Conservation (phyloP, 441 rosid genomes). For the Mallotus repandus region DNA sequence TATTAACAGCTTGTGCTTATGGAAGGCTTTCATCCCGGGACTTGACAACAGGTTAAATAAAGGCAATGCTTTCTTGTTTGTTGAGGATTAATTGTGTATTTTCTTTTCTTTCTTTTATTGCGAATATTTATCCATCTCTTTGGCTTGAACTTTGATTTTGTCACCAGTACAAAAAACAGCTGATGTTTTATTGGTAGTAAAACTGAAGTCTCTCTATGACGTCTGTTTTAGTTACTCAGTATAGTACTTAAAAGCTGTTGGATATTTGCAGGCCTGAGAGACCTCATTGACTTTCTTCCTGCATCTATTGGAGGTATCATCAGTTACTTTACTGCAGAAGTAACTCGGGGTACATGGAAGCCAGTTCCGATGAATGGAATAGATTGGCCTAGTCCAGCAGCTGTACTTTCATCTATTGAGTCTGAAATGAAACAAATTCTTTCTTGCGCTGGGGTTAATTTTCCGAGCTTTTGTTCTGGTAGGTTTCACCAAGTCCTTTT, state of each 20-base stretch:
- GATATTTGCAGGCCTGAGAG: conserved; percentile 54
- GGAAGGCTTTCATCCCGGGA: conserved; percentile 69
- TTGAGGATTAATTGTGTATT: background rate
- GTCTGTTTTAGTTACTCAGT: conserved; percentile 1
- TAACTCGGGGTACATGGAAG: conserved; percentile 66
- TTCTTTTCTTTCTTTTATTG: conserved; percentile 13
- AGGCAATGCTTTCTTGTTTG: conserved; percentile 16
- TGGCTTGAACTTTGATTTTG: background rate
- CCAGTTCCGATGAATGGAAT: conserved; percentile 72
- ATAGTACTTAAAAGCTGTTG: conserved; percentile 15
- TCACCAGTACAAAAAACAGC: conserved; percentile 1
- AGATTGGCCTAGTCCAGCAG: conserved; percentile 75
- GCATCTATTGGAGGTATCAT: conserved; percentile 58
- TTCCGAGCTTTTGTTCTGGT: conserved; percentile 46
- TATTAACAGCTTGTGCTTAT: conserved; percentile 67
- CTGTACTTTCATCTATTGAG: conserved; percentile 44
- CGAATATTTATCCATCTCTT: conserved; percentile 8
- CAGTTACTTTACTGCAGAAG: conserved; percentile 63
- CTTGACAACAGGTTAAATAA: conserved; percentile 52
- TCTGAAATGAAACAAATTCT: conserved; percentile 59
- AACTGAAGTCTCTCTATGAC: background rate
- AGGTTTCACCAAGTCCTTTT: conserved; percentile 12
- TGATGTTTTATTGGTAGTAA: background rate
- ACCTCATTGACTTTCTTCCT: conserved; percentile 67
- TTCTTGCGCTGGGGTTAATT: conserved; percentile 49